These are phyloP conservation scores for Dactylellina leptospora DNA, from an alignment of 2,329 filamentous ascomycete species.

Conservation along the genomic window DNA sequence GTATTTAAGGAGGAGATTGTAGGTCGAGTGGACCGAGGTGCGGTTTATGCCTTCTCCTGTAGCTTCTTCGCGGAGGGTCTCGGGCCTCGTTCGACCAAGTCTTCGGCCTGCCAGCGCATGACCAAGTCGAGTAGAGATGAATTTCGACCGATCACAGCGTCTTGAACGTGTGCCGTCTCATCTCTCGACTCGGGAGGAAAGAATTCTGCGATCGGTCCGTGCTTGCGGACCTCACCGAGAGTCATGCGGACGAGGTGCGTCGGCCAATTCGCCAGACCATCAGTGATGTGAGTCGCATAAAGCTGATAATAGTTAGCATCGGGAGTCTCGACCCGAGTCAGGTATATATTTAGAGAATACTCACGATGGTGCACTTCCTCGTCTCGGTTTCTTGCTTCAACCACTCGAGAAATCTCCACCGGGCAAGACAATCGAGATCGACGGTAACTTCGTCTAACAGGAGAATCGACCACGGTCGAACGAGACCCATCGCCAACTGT, in stretches of 20 bases:
- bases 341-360: no score
- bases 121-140: conserved; percentile 71
- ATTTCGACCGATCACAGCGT: conserved; percentile 51
- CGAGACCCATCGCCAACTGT: conserved; percentile 92
- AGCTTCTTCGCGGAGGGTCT: conserved; percentile 56
- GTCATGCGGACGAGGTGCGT: conserved; percentile 97
- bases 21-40: neutral
- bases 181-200: conserved; percentile 62
- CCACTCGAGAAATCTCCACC: conserved; percentile 85
- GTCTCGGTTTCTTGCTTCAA: conserved; percentile 85
- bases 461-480: conserved; percentile 89
- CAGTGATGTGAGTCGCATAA: conserved; percentile 96
- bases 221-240: conserved; percentile 84
- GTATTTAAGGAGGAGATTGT: neutral
- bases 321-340: no score
- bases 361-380: conserved; percentile 78
- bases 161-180: conserved; percentile 34
- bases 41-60: neutral
- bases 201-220: conserved; percentile 77
- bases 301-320: conserved; percentile 63
- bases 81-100: conserved; percentile 80
- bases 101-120: conserved; percentile 82
- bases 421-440: conserved; percentile 86
- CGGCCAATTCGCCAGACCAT: conserved; percentile 93
- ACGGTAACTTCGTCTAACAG: conserved; percentile 91